Base-by-base conservation (phyloP, 2,329 filamentous ascomycete species). In the Plectosphaerella sp. region DNA sequence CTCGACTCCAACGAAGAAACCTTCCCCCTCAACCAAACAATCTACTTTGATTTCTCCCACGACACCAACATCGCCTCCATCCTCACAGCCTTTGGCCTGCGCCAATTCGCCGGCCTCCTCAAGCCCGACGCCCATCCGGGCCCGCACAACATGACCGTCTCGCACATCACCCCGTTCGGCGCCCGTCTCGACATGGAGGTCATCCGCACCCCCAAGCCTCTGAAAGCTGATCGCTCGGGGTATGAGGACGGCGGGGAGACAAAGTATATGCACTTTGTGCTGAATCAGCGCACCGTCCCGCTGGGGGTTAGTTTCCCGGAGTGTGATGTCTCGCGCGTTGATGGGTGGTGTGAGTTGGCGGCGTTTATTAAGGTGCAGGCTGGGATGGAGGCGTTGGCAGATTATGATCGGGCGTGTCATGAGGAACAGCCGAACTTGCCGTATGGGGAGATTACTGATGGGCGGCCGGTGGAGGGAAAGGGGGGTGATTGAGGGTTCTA, bases 41-140 rank as follows among this genome's bases (percentile, higher is more conserved):
- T 92, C 15, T 90, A 91, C 66, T 80, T 91, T 48, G 88, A 91
- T 71, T 91, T 91, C 65, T 85, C 81, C 15, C 88, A 92, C 66
- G 88, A 92, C 67, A 87, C 85, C 33, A 89, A 88, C 63, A 88
- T 89, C 54, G 74, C 86, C 59, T 79, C 79, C 24, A 80, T 91
- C 57, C 71, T 91, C 4, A 83, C 86, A 0, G 88, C 88, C 0
- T 88, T 92, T 54, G 87, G 87, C 1, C 73, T 91, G 46, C 82
- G 71, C 3, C 88, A 91, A 62, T 91, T 92, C 62, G 72, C 76
- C 2, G 72, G 79, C 18, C 70, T 79, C 14, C 72, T 91, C 4
- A 81, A 83, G 1, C 71, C 78, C 2, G 73, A 75, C 11, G 66
- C 71, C 25, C 78, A 87, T 53, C 78, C 79, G 0, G 77, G 78